Percentiles rank a stretch among this genome's conserved stretches.
phyloP scores from a whole-genome alignment of 768 basidiomycete genomes.

The Mycena floridula region DNA sequence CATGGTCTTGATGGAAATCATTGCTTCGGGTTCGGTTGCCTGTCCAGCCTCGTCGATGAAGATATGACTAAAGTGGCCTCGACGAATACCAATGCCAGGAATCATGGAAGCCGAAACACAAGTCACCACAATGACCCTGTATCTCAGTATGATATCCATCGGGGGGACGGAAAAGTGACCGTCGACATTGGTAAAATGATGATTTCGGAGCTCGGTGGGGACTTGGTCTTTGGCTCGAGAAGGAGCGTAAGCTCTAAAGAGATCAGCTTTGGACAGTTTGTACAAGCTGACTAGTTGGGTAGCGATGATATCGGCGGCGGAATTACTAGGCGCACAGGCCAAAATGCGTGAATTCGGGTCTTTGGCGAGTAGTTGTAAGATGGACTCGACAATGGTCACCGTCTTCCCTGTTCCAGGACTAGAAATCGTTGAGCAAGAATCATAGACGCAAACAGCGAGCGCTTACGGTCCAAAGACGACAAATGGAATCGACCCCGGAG shows the following conservation, averaged over 20 bases:
- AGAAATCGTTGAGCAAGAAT: background rate
- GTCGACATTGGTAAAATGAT: slow-evolving; percentile 33
- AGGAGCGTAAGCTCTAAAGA: slow-evolving; percentile 52
- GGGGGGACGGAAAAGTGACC: slow-evolving; percentile 40
- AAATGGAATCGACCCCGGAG: slow-evolving; percentile 46
- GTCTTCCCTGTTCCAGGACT: slow-evolving; percentile 69
- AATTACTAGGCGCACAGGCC: slow-evolving; percentile 65
- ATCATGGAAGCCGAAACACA: slow-evolving; percentile 49
- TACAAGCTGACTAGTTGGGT: slow-evolving; percentile 24
- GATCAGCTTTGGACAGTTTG: slow-evolving; percentile 23
- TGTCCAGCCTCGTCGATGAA: slow-evolving; percentile 65
- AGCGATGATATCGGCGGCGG: slow-evolving; percentile 58
- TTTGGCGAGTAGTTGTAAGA: slow-evolving; percentile 42
- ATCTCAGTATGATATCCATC: slow-evolving; percentile 30
- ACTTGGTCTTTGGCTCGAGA: slow-evolving; percentile 33
- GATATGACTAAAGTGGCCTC: slow-evolving; percentile 55
- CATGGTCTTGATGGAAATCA: slow-evolving; percentile 52
- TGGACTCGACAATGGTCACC: slow-evolving; percentile 57
- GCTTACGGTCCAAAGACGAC: slow-evolving; percentile 60
- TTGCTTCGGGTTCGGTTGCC: slow-evolving; percentile 52
- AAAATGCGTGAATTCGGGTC: slow-evolving; percentile 42
- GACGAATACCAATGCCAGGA: slow-evolving; percentile 37
- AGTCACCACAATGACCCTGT: slow-evolving; percentile 50
- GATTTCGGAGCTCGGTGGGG: slow-evolving; percentile 29
- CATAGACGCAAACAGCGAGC: background rate